phyloP scores from a whole-genome alignment of 441 rosid genomes.

The Arabidopsis lyrata region DNA sequence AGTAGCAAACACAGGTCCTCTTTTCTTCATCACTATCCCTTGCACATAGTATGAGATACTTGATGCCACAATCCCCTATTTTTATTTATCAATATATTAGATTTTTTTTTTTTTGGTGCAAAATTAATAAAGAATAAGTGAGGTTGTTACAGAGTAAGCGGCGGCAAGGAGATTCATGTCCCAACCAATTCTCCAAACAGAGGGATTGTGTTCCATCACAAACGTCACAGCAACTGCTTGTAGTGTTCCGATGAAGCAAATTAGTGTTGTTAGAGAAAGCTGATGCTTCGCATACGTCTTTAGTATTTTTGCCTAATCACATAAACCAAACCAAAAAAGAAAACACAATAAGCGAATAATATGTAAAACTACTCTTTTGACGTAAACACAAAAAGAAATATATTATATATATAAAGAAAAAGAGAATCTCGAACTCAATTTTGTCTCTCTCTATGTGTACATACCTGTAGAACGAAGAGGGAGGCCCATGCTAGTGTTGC shows the following conservation, averaged over 20 bases:
- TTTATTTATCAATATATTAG: background rate
- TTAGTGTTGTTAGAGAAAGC: conserved; percentile 47
- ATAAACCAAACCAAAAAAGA: conserved; percentile 13
- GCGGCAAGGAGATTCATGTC: conserved; percentile 50
- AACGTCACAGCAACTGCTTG: conserved; percentile 49
- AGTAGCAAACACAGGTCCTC: conserved; percentile 68
- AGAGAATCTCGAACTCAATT: background rate
- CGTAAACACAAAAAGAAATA: background rate
- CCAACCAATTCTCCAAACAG: conserved; percentile 54
- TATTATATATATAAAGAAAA: background rate
- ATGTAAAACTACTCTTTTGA: conserved; percentile 44
- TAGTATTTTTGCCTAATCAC: conserved; percentile 51
- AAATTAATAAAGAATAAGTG: background rate
- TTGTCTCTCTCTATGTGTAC: conserved; percentile 11
- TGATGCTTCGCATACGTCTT: conserved; percentile 58
- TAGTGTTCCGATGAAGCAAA: conserved; percentile 50
- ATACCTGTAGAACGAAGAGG: conserved; percentile 58
- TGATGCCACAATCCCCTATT: conserved; percentile 62
- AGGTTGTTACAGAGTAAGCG: conserved; percentile 51
- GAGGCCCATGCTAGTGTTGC: conserved; percentile 62
- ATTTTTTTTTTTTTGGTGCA: too few species aligned
- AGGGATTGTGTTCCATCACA: conserved; percentile 46
- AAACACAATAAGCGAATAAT: background rate
- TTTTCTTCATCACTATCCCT: conserved; percentile 53
- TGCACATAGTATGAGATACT: conserved; percentile 51